Evolutionary conservation across 2,329 filamentous ascomycete genomes (phyloP), one percentile per base, ranked within the genome.

Genomic region (Nemania diffusa): DNA sequence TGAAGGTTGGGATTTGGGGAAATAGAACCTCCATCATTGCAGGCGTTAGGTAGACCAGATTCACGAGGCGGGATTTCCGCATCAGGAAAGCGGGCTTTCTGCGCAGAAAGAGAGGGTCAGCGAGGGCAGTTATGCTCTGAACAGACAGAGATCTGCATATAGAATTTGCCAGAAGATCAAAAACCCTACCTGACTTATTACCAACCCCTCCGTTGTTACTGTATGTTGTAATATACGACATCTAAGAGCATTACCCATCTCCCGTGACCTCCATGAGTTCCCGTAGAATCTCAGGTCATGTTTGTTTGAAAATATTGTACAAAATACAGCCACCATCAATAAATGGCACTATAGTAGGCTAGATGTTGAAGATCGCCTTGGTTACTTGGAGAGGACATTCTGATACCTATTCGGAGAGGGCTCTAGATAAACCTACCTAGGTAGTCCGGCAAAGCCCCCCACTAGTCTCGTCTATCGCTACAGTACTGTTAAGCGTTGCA

Each of bases 11-110:
- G 32, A 64, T 67, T 56, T 46, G 72, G 68, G 66, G 68, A 72
- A 62, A 72, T 76, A 76, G 74, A 76, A 51, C 48, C 63, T 72
- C 70, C 72, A 72, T 74, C 73, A 73, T 74, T 68, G 67, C 63
- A 61, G 75, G 74, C 73, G 74, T 75, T 76, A 42, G 70, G 68
- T 69, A 70, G 68, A 71, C 57, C 53, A 69, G 22, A 34, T 69
- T 69, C 63, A 68, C 60, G 58, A 57, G 63, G 64, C 52, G 61
- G 57, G 20, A 56, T 70, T 56, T 22, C 60, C 62, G 59, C 57
- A 32, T 24, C 20, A 48, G 56, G 63, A 64, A 62, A 55, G 61
- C 58, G 52, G 57, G 42, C 37, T 53, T 24, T 17, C n/a, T 52
- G 32, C 52, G 57, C 57, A 69, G 52, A 53, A 42, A 57, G 55